Conservation (phyloP, 208 protist species). For the Blastocrithidia nonstop region DNA sequence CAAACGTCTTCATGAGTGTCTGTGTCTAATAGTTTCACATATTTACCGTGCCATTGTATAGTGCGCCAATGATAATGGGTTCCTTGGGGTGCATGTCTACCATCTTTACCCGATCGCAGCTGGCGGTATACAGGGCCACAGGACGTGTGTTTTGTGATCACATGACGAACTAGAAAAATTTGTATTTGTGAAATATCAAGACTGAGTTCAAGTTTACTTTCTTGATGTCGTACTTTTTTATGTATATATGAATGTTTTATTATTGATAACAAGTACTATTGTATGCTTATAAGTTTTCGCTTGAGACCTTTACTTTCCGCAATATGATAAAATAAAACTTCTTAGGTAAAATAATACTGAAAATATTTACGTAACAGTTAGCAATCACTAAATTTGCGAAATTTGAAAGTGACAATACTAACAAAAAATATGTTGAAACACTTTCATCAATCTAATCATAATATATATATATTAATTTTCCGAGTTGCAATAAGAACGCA, state of each 20-base stretch:
- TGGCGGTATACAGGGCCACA: conserved; percentile 45
- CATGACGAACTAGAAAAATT: background rate
- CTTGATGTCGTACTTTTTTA: background rate
- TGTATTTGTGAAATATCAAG: conserved; percentile 1
- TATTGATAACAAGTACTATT: background rate
- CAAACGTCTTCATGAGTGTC: conserved; percentile 93
- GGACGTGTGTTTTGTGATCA: conserved; percentile 1
- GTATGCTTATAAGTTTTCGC: too few relatives aligned
- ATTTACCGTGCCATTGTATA: conserved; percentile 91
- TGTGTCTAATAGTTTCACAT: conserved; percentile 97
- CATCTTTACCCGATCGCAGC: conserved; percentile 96
- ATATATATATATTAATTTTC: too few relatives aligned
- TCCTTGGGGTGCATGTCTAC: conserved; percentile 98
- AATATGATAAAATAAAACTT: too few relatives aligned
- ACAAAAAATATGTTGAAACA: too few relatives aligned
- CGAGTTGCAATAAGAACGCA: too few relatives aligned
- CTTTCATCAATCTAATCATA: too few relatives aligned
- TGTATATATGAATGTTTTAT: background rate
- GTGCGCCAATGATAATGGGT: conserved; percentile 89
- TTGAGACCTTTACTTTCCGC: too few relatives aligned
- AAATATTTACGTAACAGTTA: too few relatives aligned
- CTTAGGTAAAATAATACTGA: too few relatives aligned
- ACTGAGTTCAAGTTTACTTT: background rate
- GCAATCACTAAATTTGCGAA: too few relatives aligned
- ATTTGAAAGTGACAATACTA: too few relatives aligned